A percentile compares a stretch with the other conserved stretches of the same genome.
Evolutionary conservation across 345 rosid genomes (phyloP).

Genomic region (Eucalyptus sp.): DNA sequence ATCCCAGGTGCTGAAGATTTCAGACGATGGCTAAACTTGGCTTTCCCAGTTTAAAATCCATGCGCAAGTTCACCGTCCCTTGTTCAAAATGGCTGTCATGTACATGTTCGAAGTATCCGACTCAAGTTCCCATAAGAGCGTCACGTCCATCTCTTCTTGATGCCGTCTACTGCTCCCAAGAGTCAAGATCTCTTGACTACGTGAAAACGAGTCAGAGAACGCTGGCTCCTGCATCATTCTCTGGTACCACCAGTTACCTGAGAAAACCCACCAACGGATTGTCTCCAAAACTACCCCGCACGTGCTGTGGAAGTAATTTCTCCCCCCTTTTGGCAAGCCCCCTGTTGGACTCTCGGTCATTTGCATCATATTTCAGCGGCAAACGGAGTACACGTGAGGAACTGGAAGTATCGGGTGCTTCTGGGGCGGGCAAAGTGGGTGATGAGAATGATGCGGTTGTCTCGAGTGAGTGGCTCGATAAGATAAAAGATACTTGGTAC

Average conservation of each 20-base stretch:
- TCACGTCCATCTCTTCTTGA: not conserved
- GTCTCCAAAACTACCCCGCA: not conserved
- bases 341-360: constrained; percentile 3
- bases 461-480: constrained; percentile 47
- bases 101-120: not conserved
- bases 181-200: not conserved
- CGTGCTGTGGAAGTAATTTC: not conserved
- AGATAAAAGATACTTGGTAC: constrained; percentile 44
- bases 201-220: not conserved
- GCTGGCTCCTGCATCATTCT: not conserved
- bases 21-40: not conserved
- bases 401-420: constrained; percentile 10
- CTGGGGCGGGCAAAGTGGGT: constrained; percentile 21
- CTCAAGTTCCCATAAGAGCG: not conserved
- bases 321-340: constrained; percentile 18
- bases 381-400: constrained; percentile 19
- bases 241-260: not conserved
- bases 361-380: constrained; percentile 32
- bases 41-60: not conserved
- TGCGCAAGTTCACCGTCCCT: not conserved
- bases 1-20: not conserved
- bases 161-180: not conserved
- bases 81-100: not conserved
- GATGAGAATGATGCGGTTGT: constrained; percentile 8
- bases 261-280: constrained; percentile 1